Evolutionary conservation across 164 flowering plant genomes (phyloP).

Genomic region (Berberis vulgaris): DNA sequence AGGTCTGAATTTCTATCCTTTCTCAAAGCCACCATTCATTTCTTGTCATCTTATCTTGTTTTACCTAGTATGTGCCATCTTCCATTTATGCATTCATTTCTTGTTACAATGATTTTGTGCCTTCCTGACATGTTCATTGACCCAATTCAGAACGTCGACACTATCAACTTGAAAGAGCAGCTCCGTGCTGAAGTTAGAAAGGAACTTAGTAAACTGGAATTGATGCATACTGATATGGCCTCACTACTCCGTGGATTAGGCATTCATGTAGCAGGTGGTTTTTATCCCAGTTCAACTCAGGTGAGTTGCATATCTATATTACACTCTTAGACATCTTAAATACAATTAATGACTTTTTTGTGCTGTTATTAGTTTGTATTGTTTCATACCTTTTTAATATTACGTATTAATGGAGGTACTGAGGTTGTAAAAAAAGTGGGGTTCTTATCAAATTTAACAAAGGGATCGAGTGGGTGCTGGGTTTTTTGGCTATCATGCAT

Average conservation of each 20-base stretch:
- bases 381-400: no score
- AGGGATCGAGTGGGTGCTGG: no score
- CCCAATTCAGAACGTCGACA: constrained; percentile 62
- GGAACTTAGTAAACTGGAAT: constrained; percentile 51
- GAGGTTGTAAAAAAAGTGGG: no score
- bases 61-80: background rate
- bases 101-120: background rate
- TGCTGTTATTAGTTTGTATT: no score
- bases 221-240: constrained; percentile 51
- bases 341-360: no score
- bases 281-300: constrained; percentile 39
- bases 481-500: no score
- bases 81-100: background rate
- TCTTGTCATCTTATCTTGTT: background rate
- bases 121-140: background rate
- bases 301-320: constrained; percentile 22
- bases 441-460: no score
- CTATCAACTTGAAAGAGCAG: constrained; percentile 66
- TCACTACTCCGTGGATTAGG: constrained; percentile 73
- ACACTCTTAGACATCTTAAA: no score
- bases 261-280: constrained; percentile 44
- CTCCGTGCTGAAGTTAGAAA: constrained; percentile 48
- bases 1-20: constrained; percentile 33
- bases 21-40: background rate
- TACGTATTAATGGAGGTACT: no score